Conservation (phyloP, 805 yeast genomes). For the Metschnikowia cerradonensis region DNA sequence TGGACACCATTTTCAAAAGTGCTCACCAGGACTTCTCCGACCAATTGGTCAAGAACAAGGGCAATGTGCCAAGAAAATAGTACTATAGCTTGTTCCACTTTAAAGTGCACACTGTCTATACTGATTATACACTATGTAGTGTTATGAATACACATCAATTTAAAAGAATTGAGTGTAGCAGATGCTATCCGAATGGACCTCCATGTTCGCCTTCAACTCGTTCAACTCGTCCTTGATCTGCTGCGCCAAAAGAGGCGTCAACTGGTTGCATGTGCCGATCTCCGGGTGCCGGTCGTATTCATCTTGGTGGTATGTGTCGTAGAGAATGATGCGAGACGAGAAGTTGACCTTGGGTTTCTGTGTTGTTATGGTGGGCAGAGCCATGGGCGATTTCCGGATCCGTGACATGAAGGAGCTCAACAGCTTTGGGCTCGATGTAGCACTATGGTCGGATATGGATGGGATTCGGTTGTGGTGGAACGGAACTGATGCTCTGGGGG, state of each 20-base stretch:
- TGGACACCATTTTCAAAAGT: constrained; percentile 43
- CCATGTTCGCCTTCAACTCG: constrained; percentile 70
- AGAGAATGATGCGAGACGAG: constrained; percentile 77
- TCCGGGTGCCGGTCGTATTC: constrained; percentile 95
- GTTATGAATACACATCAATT: not conserved
- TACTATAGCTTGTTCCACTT: too few relatives aligned
- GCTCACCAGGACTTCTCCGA: constrained; percentile 34
- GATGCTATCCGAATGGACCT: constrained; percentile 70
- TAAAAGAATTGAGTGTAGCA: constrained; percentile 82
- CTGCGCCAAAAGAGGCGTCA: constrained; percentile 84
- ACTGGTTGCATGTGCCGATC: constrained; percentile 83
- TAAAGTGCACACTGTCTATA: not conserved
- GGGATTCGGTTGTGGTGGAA: constrained; percentile 32
- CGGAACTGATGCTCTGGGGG: constrained; percentile 14
- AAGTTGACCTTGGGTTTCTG: constrained; percentile 47
- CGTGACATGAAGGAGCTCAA: constrained; percentile 28
- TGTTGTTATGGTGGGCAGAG: constrained; percentile 7
- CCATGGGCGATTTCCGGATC: constrained; percentile 22
- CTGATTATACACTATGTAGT: not conserved
- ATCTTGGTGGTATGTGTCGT: constrained; percentile 75
- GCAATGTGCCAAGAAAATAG: constrained; percentile 13
- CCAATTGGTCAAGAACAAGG: constrained; percentile 17
- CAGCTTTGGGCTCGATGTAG: constrained; percentile 31
- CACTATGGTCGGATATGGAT: constrained; percentile 24
- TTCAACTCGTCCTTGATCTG: constrained; percentile 83